Evolutionary conservation across 768 basidiomycete species (phyloP).

Genomic region (Pisolithus marmoratus): DNA sequence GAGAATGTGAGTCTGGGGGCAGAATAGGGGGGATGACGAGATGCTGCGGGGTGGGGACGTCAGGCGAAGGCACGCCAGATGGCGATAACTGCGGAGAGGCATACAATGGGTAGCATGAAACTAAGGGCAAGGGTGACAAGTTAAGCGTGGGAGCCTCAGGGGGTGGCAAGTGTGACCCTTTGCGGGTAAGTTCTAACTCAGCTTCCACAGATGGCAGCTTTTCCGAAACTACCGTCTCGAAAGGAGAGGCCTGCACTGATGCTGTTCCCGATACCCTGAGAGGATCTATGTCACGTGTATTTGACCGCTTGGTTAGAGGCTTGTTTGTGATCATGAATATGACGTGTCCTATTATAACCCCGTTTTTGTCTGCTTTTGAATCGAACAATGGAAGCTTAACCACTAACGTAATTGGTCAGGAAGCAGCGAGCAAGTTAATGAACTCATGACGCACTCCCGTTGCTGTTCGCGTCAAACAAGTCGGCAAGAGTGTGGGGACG

Average conservation of each 20-base stretch:
- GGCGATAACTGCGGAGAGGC: conserved; percentile 12
- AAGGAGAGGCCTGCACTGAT: conserved; percentile 11
- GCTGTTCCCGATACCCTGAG: conserved; percentile 9
- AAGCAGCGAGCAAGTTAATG: conserved; percentile 20
- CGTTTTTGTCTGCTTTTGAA: conserved; percentile 23
- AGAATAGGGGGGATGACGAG: background rate
- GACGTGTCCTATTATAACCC: conserved; percentile 22
- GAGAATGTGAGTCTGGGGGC: conserved; percentile 13
- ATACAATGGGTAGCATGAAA: conserved; percentile 9
- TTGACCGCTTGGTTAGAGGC: conserved; percentile 7
- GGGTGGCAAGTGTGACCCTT: conserved; percentile 14
- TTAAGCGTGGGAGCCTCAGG: conserved; percentile 14
- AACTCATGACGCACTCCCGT: conserved; percentile 19
- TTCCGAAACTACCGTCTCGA: conserved; percentile 17
- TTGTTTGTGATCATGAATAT: conserved; percentile 19
- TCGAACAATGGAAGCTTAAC: conserved; percentile 29
- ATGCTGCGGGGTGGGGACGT: conserved; percentile 19
- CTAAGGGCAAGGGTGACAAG: conserved; percentile 9
- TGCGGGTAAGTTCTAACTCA: conserved; percentile 12
- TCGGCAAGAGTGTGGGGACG: conserved; percentile 18
- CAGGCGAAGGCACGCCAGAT: conserved; percentile 6
- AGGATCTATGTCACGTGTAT: conserved; percentile 17
- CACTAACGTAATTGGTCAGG: conserved; percentile 26
- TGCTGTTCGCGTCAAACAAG: conserved; percentile 20
- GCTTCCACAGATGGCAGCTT: conserved; percentile 15